Conservation (phyloP, 805 yeast genomes). For the Candida maris region DNA sequence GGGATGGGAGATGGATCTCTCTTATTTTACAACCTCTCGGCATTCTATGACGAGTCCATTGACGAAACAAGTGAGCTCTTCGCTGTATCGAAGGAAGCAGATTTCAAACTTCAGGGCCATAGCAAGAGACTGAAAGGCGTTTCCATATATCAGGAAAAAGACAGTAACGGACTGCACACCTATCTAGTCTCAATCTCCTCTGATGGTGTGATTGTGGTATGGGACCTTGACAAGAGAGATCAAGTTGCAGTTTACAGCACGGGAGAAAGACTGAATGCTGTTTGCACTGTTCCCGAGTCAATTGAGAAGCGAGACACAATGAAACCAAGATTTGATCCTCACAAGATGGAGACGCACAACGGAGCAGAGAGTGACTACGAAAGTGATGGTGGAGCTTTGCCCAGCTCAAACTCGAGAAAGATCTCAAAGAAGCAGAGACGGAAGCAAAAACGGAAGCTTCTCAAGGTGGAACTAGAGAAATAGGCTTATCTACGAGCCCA, state of each 20-base stretch:
- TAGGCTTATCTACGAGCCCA: neutral
- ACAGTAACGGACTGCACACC: slow-evolving; percentile 31
- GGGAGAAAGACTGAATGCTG: slow-evolving; percentile 89
- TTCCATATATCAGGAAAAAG: slow-evolving; percentile 39
- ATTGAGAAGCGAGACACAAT: slow-evolving; percentile 71
- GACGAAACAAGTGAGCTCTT: slow-evolving; percentile 18
- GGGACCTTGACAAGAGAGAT: slow-evolving; percentile 69
- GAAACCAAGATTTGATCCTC: slow-evolving; percentile 45
- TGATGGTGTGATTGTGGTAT: slow-evolving; percentile 89
- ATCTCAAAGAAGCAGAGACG: slow-evolving; percentile 36
- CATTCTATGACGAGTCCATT: slow-evolving; percentile 18
- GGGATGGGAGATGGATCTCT: slow-evolving; percentile 75
- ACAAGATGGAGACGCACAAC: slow-evolving; percentile 30
- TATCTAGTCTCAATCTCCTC: slow-evolving; percentile 81
- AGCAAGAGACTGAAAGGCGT: slow-evolving; percentile 82
- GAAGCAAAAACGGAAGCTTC: slow-evolving; percentile 38
- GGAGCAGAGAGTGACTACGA: slow-evolving; percentile 69
- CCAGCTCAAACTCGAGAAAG: slow-evolving; percentile 52
- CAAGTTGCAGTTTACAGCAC: slow-evolving; percentile 88
- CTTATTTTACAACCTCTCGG: slow-evolving; percentile 46
- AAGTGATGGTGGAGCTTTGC: slow-evolving; percentile 66
- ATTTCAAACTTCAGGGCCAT: slow-evolving; percentile 70
- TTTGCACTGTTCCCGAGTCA: slow-evolving; percentile 68
- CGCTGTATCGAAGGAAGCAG: slow-evolving; percentile 39
- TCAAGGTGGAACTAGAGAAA: slow-evolving; percentile 53